phyloP scores from a whole-genome alignment of 768 basidiomycete genomes.

The Rubroboletus pulcherrimus region DNA sequence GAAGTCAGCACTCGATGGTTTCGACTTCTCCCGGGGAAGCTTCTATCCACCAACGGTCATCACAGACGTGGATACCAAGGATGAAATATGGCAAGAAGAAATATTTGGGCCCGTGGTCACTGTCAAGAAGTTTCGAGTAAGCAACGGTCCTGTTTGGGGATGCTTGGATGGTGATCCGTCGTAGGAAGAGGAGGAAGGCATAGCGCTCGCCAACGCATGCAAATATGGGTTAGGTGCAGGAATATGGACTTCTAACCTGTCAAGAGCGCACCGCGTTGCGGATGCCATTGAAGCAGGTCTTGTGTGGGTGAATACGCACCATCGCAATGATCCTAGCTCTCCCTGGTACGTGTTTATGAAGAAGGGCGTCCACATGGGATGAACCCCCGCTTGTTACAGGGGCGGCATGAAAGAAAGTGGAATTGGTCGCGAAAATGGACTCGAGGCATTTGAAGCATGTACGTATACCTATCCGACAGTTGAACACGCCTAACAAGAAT shows the following conservation, averaged over 20 bases:
- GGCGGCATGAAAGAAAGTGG: constrained; percentile 91
- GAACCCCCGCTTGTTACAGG: constrained; percentile 41
- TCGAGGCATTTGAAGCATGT: constrained; percentile 81
- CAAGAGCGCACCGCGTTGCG: constrained; percentile 72
- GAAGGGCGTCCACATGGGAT: not conserved
- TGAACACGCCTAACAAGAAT: constrained; percentile 3
- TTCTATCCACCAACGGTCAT: constrained; percentile 85
- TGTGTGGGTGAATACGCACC: constrained; percentile 88
- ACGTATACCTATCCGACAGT: constrained; percentile 20
- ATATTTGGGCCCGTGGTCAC: constrained; percentile 85
- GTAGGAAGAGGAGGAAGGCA: constrained; percentile 61
- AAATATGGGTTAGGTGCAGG: constrained; percentile 81
- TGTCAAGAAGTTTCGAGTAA: constrained; percentile 50
- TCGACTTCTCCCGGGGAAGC: constrained; percentile 64
- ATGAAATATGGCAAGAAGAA: constrained; percentile 78
- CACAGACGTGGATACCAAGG: constrained; percentile 48
- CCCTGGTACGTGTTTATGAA: constrained; percentile 55
- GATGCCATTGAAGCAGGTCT: constrained; percentile 68
- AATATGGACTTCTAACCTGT: constrained; percentile 74
- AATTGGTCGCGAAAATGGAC: constrained; percentile 81
- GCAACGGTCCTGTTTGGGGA: constrained; percentile 21
- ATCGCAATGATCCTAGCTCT: constrained; percentile 85
- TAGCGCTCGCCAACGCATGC: constrained; percentile 67
- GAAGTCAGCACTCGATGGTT: constrained; percentile 60
- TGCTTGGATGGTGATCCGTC: not conserved